Evolutionary conservation across 2,329 filamentous ascomycete species (phyloP), one percentile per base, ranked within the genome.

Genomic region (Colletotrichum sp.): DNA sequence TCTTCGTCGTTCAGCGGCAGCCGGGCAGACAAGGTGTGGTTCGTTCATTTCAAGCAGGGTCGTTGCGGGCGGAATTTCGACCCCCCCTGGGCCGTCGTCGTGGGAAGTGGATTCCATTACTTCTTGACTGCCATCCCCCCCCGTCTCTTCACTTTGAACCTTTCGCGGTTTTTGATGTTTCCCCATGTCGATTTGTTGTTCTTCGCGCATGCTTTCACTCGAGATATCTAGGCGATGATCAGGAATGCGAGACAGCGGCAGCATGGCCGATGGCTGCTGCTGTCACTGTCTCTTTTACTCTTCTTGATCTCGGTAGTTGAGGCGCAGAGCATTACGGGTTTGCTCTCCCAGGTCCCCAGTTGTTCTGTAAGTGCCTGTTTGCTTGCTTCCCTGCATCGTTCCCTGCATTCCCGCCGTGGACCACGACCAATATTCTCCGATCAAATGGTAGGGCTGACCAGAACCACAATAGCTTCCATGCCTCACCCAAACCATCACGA

Each of bases 381-480:
- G 21, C 15, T 38, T 48, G 3, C 55, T 15, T 34, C 34, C 30
- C 43, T 67, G 30, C 52, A 67, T 48, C 15, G 21, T 30, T 55
- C 55, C 67, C 57, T 61, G 30, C 21, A 21, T 18, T 21, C 34
- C 60, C 30, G 15, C 9, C 26, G 52, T 69, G 58, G 43, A 48
- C 64, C 63, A 57, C 10, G 30, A 21, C n/a, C 2, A 30, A 60
- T 30, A 55, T 68, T 73, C 64, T 65, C 58, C 58, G 64, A 66
- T 13, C 28, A 34, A n/a, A 18, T 52, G 15, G 32, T 32, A 74
- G 70, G 70, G 70, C 74, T 75, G 64, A 73, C 70, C 34, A 21
- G 48, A 36, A 60, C n/a, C 21, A 26, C 66, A 38, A 61, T 36
- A 78, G 75, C 67, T 77, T 58, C 58, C 74, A 43, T 78, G 77